A percentile compares a stretch with the other conserved stretches of the same genome.
Conservation (phyloP, 2,329 filamentous ascomycete genomes). For the Xylariomycetidae sp. region DNA sequence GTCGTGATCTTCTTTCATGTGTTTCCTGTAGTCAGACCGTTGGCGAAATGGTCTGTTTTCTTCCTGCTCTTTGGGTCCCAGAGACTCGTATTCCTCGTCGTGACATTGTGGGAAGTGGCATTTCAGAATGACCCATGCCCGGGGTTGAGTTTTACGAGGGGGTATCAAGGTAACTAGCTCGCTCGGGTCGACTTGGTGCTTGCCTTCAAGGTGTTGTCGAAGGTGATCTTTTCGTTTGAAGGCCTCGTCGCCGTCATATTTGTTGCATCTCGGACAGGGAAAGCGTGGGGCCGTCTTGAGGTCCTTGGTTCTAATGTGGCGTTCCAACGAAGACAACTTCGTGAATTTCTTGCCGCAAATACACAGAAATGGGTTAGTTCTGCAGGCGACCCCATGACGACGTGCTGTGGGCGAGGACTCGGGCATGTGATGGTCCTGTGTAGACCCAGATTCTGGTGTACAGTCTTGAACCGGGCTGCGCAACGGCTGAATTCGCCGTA, state of each 20-base stretch:
- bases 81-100: neutral
- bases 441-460: no score
- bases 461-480: no score
- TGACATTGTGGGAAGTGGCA: slow-evolving; percentile 8
- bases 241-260: slow-evolving; percentile 5
- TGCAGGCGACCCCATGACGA: slow-evolving; percentile 1
- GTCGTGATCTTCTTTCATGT: slow-evolving; percentile 11
- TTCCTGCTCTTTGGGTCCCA: neutral
- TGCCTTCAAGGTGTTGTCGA: slow-evolving; percentile 4
- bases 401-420: no score
- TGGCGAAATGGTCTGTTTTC: slow-evolving; percentile 7
- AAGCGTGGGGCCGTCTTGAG: neutral
- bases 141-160: neutral
- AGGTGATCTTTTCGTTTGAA: slow-evolving; percentile 11
- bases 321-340: slow-evolving; percentile 2
- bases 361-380: slow-evolving; percentile 4
- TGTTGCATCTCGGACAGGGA: slow-evolving; percentile 6
- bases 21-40: slow-evolving; percentile 8
- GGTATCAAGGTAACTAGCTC: slow-evolving; percentile 2
- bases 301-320: slow-evolving; percentile 2
- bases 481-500: no score
- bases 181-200: slow-evolving; percentile 1
- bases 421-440: no score
- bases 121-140: neutral
- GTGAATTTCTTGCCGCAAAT: slow-evolving; percentile 3